These are phyloP conservation scores for Sugiyamaella neomexicana DNA, from an alignment of 1,139 yeast genomes.

Conservation along the genomic window DNA sequence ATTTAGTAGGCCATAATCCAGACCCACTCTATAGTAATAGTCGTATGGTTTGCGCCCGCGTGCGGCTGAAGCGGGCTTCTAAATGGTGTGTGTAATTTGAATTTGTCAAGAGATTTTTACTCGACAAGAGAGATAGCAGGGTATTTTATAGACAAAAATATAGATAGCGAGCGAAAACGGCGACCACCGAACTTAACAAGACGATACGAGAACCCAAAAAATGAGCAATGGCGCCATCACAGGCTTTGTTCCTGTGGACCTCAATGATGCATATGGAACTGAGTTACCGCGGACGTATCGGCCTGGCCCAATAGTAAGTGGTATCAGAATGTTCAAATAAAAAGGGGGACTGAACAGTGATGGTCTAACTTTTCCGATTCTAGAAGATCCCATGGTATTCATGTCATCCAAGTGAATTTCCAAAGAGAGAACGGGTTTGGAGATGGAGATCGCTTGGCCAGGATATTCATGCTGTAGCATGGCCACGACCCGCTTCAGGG, in stretches of 20 bases:
- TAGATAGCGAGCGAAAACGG: neutral
- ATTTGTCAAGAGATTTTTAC: constrained; percentile 16
- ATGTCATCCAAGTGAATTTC: constrained; percentile 21
- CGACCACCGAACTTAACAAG: neutral
- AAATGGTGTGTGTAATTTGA: constrained; percentile 3
- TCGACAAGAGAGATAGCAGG: too few species aligned
- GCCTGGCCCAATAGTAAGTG: constrained; percentile 11
- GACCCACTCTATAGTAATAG: too few species aligned
- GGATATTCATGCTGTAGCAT: constrained; percentile 11
- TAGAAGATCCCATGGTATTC: constrained; percentile 25
- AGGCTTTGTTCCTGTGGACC: constrained; percentile 23
- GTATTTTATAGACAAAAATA: neutral
- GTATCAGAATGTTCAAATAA: constrained; percentile 2
- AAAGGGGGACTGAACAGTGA: neutral
- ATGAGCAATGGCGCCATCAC: constrained; percentile 18
- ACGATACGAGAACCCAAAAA: neutral
- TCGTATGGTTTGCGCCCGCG: too few species aligned
- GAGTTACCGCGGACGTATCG: constrained; percentile 18
- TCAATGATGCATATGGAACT: constrained; percentile 25
- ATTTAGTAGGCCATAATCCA: too few species aligned
- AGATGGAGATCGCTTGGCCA: constrained; percentile 8
- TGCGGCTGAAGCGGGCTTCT: constrained; percentile 8
- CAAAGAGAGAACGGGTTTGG: constrained; percentile 17
- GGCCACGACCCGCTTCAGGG: constrained; percentile 9
- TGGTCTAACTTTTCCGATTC: neutral